Base-by-base conservation (phyloP, 257 asterid species). In the Solanum habrochaites region DNA sequence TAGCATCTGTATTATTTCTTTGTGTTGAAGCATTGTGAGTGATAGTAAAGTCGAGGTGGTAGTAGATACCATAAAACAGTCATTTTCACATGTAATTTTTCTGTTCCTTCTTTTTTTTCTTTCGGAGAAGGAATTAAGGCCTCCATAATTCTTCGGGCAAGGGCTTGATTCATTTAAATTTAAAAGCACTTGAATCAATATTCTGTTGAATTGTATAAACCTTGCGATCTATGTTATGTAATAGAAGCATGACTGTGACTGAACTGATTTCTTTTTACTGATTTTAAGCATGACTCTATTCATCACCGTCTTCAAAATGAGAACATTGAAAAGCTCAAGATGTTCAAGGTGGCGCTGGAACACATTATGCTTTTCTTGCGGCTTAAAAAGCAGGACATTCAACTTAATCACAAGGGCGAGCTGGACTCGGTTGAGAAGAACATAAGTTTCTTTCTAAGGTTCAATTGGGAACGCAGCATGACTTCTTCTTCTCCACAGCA, bases 281-380 rank as follows among this genome's bases (percentile, higher is more conserved):
- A 43, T 80, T 90, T 93, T 91, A 98, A 94, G 97, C 96, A 93
- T 80, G 98, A 94, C 88, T 86, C 94, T 74, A 89, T 90, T 90
- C 95, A 97, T 85, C 99, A 93, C 70, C 95, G 89, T 86, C 94
- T 94, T 16, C 92, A 90, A 88, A 95, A 90, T 80, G 98, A 95
- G 74, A 96, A 94, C 83, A 90, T 94, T 85, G 98, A 95, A 11
- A 95, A 93, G 86, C 93, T 97, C 42, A 92, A 92, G 87, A 77
- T 89, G 83, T 95, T 92, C 72, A 95, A 94, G 94, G 21, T 58
- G 49, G 90, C 93, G 93, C 72, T 97, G 94, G 98, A 97, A 88
- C 93, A 93, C 52, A 91, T 93, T 49, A 87, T 97, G 49, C 45
- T 64, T 62, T 94, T 94, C 90, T 90, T 95, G 91, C 90, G 92